Conservation (phyloP, 1,284 basidiomycete species). For the Leccinum subfulvum region DNA sequence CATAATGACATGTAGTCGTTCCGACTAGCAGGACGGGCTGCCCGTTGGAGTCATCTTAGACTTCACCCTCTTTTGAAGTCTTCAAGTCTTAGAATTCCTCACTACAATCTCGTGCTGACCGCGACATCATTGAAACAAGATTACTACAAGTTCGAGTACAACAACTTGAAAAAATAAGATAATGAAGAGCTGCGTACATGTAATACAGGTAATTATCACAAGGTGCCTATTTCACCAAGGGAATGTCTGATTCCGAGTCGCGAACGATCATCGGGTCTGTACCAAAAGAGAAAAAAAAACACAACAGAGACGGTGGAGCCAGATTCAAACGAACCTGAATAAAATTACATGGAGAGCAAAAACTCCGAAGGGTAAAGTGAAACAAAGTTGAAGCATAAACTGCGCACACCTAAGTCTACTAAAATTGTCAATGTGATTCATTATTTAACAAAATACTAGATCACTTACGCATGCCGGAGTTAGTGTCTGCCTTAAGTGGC, state of each 20-base stretch:
- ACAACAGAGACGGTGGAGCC: not conserved
- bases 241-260: not conserved
- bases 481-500: not conserved
- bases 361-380: no score
- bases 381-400: not conserved
- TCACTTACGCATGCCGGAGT: not conserved
- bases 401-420: not conserved
- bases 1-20: conserved; percentile 30
- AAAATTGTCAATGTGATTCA: not conserved
- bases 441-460: not conserved
- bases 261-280: not conserved
- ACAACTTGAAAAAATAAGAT: no score
- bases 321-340: not conserved
- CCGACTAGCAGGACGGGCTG: not conserved
- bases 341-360: not conserved
- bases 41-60: no score
- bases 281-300: not conserved
- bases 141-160: no score
- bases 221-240: no score
- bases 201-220: no score
- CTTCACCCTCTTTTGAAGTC: no score
- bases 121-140: no score
- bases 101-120: no score
- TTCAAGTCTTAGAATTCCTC: no score
- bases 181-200: no score